Evolutionary conservation across 1,284 basidiomycete species (phyloP).

Genomic region (Ceratobasidium sp.): DNA sequence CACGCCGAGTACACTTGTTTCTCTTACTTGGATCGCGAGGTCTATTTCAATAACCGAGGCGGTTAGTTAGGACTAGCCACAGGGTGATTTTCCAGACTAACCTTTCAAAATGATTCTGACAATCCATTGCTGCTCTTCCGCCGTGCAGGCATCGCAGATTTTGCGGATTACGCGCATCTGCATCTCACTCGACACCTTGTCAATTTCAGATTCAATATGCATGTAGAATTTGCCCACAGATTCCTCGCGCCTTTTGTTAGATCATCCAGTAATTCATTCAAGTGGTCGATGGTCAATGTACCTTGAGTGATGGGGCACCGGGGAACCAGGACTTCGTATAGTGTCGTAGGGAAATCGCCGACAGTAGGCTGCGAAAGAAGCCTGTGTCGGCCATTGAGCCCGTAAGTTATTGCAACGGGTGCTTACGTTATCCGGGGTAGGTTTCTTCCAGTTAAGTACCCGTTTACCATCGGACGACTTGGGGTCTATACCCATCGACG

Average conservation of each 20-base stretch:
- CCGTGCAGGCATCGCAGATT: conserved; percentile 77
- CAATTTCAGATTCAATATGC: background rate
- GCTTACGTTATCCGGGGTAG: conserved; percentile 68
- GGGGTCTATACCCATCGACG: conserved; percentile 79
- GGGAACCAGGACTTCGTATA: conserved; percentile 83
- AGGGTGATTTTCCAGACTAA: conserved; percentile 45
- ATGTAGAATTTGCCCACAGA: conserved; percentile 54
- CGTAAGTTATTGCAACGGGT: background rate
- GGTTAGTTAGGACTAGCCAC: background rate
- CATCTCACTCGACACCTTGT: conserved; percentile 59
- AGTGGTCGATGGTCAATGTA: conserved; percentile 73
- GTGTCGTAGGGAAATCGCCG: conserved; percentile 85
- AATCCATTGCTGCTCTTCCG: conserved; percentile 90
- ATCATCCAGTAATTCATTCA: conserved; percentile 81
- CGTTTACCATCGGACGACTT: conserved; percentile 80
- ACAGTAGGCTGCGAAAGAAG: conserved; percentile 59
- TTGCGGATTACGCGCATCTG: conserved; percentile 77
- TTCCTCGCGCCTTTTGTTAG: conserved; percentile 71
- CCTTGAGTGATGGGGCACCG: conserved; percentile 84
- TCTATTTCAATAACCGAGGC: conserved; percentile 54
- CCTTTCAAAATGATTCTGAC: conserved; percentile 93
- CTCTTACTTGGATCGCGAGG: conserved; percentile 80
- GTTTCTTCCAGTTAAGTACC: conserved; percentile 89
- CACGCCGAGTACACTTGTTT: conserved; percentile 83
- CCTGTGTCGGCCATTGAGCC: background rate